A percentile compares a stretch with the other conserved stretches of the same genome.
Evolutionary conservation across 345 rosid genomes (phyloP).

Genomic region (Heritiera littoralis): DNA sequence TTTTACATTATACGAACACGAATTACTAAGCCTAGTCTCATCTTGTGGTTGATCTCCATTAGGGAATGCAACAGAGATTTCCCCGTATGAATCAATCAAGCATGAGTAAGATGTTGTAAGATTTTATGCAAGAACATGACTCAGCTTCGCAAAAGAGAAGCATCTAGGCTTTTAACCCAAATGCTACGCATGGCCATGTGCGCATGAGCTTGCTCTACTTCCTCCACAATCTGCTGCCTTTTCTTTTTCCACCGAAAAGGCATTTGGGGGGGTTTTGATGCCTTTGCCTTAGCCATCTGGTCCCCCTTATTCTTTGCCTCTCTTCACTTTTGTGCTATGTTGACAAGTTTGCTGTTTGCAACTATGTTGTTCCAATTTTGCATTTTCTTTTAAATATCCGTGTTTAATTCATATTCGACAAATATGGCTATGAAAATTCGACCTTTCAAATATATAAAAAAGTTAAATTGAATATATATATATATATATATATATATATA

Average conservation of each 20-base stretch:
- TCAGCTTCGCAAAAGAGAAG: background rate
- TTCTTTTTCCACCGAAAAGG: constrained; percentile 21
- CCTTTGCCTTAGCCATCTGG: background rate
- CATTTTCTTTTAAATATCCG: background rate
- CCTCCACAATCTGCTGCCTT: background rate
- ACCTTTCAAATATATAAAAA: too few relatives aligned
- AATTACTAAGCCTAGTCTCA: background rate
- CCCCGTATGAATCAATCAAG: constrained; percentile 25
- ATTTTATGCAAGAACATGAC: background rate
- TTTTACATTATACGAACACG: too few relatives aligned
- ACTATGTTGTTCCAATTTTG: background rate
- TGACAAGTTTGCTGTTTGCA: constrained; percentile 7
- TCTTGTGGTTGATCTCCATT: background rate
- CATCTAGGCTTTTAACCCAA: constrained; percentile 1
- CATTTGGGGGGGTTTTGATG: background rate
- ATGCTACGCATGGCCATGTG: constrained; percentile 17
- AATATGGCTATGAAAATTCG: too few relatives aligned
- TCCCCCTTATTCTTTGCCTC: constrained; percentile 1
- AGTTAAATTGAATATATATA: too few relatives aligned
- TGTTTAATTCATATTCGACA: too few relatives aligned
- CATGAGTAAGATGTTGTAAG: background rate
- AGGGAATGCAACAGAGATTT: constrained; percentile 1
- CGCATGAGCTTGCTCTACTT: background rate
- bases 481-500: too few relatives aligned
- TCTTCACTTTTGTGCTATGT: background rate